Conservation (phyloP, 352 stramenopile species). For the Phytophthora boehmeriae region DNA sequence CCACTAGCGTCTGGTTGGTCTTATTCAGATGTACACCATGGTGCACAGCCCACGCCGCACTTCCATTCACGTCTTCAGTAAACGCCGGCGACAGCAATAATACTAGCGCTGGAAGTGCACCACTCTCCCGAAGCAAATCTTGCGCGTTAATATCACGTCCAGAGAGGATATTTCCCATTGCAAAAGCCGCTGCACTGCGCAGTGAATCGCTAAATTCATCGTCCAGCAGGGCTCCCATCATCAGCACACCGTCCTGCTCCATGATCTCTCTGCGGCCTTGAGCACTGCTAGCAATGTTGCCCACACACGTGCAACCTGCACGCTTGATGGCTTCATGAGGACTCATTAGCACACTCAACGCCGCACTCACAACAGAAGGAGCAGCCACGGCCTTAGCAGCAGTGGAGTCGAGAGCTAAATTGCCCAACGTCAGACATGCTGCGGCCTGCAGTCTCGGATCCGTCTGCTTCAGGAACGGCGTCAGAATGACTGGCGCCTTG, state of each 20-base stretch:
- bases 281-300: conserved; percentile 49
- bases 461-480: conserved; percentile 46
- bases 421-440: conserved; percentile 65
- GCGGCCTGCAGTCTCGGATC: conserved; percentile 69
- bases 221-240: conserved; percentile 52
- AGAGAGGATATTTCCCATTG: conserved; percentile 70
- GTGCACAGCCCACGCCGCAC: conserved; percentile 79
- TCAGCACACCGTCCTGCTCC: conserved; percentile 48
- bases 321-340: conserved; percentile 69
- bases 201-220: conserved; percentile 61
- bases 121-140: conserved; percentile 62
- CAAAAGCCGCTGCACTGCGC: conserved; percentile 64
- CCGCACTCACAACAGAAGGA: conserved; percentile 40
- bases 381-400: conserved; percentile 37
- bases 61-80: conserved; percentile 68
- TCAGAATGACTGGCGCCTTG: conserved; percentile 40
- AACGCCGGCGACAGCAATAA: conserved; percentile 68
- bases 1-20: conserved; percentile 63
- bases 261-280: conserved; percentile 53
- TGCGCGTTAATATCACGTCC: conserved; percentile 61
- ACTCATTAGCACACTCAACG: conserved; percentile 51
- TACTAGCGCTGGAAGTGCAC: conserved; percentile 59
- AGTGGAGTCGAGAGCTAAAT: conserved; percentile 57
- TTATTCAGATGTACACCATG: conserved; percentile 69
- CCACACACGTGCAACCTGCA: conserved; percentile 54